phyloP scores from a whole-genome alignment of 164 flowering plant species.

The Euptelea pleiosperma region DNA sequence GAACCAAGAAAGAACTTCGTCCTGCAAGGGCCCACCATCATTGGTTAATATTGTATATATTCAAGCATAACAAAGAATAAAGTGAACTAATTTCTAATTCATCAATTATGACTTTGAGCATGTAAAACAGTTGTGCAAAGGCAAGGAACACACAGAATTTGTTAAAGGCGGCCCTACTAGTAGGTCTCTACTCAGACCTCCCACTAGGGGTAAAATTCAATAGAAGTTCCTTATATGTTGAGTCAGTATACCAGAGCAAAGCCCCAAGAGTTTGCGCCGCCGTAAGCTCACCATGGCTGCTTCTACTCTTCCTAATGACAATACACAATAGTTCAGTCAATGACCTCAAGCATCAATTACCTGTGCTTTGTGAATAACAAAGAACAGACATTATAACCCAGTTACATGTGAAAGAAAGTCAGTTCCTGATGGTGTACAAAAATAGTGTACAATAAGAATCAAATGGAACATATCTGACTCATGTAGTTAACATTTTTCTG shows the following conservation, averaged over 20 bases:
- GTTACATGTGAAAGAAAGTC: background rate
- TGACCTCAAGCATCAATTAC: conserved; percentile 10
- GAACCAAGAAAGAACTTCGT: conserved; percentile 37
- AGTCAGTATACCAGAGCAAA: conserved; percentile 50
- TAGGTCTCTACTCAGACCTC: background rate
- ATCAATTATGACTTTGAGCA: background rate
- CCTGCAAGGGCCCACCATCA: conserved; percentile 38
- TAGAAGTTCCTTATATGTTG: background rate
- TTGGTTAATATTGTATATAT: background rate
- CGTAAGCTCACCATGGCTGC: conserved; percentile 83
- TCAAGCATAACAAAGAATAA: background rate
- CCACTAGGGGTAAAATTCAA: background rate
- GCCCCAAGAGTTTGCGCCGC: conserved; percentile 73
- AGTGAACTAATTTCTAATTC: background rate
- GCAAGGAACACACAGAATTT: conserved; percentile 5
- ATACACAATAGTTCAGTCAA: conserved; percentile 14
- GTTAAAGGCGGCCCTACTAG: background rate
- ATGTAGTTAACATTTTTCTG: too few relatives aligned
- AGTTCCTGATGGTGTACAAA: background rate
- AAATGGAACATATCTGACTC: background rate
- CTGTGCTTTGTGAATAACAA: background rate
- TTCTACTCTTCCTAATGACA: conserved; percentile 11
- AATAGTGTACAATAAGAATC: background rate
- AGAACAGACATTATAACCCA: background rate
- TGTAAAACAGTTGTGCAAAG: background rate